These are phyloP conservation scores for Danielia oregonensis DNA, from an alignment of 805 yeast genomes.

Conservation along the genomic window DNA sequence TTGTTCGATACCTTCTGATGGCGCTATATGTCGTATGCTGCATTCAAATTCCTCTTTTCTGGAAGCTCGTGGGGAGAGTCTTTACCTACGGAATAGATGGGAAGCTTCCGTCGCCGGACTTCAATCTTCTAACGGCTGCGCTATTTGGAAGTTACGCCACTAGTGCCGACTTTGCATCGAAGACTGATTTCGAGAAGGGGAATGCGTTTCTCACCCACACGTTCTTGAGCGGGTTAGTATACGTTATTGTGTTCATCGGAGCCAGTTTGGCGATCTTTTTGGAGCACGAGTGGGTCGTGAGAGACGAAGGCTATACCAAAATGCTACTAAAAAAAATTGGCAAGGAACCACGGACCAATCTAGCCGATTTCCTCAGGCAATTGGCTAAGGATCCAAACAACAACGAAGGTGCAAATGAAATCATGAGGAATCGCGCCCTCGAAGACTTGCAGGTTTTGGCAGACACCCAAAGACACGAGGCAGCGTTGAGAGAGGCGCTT, in stretches of 20 bases:
- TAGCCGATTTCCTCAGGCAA: conserved; percentile 31
- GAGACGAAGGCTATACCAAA: conserved; percentile 65
- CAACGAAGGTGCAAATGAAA: conserved; percentile 4
- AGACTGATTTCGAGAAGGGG: conserved; percentile 16
- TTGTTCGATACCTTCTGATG: conserved; percentile 20
- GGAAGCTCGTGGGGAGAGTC: conserved; percentile 52
- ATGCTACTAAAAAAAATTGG: conserved; percentile 60
- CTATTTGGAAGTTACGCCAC: conserved; percentile 34
- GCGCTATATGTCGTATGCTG: conserved; percentile 39
- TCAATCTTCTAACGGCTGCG: conserved; percentile 27
- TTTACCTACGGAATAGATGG: conserved; percentile 57
- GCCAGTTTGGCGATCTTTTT: conserved; percentile 47
- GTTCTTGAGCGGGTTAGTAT: conserved; percentile 35
- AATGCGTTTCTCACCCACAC: conserved; percentile 27
- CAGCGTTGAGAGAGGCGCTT: conserved; percentile 11
- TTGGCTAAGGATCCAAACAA: conserved; percentile 5
- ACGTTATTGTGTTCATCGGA: conserved; percentile 37
- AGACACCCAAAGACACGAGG: conserved; percentile 5
- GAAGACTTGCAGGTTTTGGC: conserved; percentile 13
- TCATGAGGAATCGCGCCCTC: conserved; percentile 12
- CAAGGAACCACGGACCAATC: conserved; percentile 42
- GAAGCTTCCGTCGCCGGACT: conserved; percentile 38
- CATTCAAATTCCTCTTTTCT: conserved; percentile 55
- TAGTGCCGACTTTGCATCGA: conserved; percentile 5
- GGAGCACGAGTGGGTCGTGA: conserved; percentile 66